Percentiles rank a stretch among this genome's conserved stretches.
Evolutionary conservation across 805 yeast genomes (phyloP).

Genomic region (Kodamaea sagamina): DNA sequence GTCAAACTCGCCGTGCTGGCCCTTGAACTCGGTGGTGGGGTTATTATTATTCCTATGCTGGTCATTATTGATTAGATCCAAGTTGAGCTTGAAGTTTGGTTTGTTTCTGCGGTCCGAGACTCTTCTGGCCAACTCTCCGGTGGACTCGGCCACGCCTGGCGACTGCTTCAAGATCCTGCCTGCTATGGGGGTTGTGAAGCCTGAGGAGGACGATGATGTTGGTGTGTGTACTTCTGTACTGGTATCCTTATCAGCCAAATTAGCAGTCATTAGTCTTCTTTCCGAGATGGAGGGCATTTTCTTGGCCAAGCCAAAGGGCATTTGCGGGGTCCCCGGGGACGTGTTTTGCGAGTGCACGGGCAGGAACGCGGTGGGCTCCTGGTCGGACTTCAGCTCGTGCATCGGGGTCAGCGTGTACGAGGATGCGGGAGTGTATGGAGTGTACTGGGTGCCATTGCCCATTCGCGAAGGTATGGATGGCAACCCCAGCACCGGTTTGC

Average conservation of each 20-base stretch:
- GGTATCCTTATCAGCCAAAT: constrained; percentile 30
- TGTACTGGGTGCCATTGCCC: constrained; percentile 1
- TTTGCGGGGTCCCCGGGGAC: constrained; percentile 9
- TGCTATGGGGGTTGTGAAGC: not conserved
- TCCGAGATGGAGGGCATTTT: constrained; percentile 52
- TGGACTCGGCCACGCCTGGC: constrained; percentile 20
- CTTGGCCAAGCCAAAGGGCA: constrained; percentile 14
- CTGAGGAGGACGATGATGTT: not conserved
- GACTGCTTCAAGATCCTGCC: constrained; percentile 2
- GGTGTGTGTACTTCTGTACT: constrained; percentile 5
- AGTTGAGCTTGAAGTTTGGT: constrained; percentile 40
- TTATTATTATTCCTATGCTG: constrained; percentile 11
- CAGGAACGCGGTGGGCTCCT: constrained; percentile 1
- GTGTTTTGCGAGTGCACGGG: not conserved
- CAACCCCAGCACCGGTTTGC: not conserved
- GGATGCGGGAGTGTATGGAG: constrained; percentile 6
- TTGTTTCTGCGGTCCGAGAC: constrained; percentile 41
- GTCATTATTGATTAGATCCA: constrained; percentile 21
- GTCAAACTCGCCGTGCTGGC: constrained; percentile 64
- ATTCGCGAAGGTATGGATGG: not conserved
- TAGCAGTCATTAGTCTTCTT: constrained; percentile 55
- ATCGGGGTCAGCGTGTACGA: constrained; percentile 8
- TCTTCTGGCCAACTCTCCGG: constrained; percentile 39
- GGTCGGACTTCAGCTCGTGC: constrained; percentile 1
- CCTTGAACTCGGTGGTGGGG: not conserved